Evolutionary conservation across 2,329 filamentous ascomycete genomes (phyloP).

Genomic region (Byssothecium circinans): DNA sequence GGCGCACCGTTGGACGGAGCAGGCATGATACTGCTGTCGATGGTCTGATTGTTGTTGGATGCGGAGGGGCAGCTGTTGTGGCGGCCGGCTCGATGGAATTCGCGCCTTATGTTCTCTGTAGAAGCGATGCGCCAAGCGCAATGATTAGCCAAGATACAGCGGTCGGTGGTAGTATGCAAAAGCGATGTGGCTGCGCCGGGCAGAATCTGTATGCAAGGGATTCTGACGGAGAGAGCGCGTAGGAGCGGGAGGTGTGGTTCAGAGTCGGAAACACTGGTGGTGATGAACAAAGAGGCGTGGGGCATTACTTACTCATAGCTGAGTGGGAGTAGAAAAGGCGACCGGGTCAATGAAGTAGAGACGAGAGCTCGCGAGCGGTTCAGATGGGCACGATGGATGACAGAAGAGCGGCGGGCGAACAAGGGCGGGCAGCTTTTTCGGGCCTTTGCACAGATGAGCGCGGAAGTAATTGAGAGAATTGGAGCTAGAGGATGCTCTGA

Average conservation of each 20-base stretch:
- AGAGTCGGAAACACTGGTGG: no score
- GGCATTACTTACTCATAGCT: not conserved
- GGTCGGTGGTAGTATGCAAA: constrained; percentile 1
- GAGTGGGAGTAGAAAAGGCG: not conserved
- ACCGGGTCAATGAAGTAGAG: not conserved
- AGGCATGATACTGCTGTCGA: constrained; percentile 19
- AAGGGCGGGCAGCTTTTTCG: no score
- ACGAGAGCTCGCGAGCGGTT: not conserved
- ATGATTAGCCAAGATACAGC: constrained; percentile 28
- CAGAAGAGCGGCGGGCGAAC: no score
- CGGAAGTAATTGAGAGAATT: no score
- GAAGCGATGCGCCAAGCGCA: constrained; percentile 20
- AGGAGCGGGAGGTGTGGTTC: not conserved
- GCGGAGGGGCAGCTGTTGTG: constrained; percentile 15
- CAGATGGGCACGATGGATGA: not conserved
- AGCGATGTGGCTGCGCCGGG: constrained; percentile 22
- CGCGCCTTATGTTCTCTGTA: constrained; percentile 36
- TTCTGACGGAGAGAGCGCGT: not conserved
- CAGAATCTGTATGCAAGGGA: constrained; percentile 4
- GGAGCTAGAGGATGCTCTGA: no score
- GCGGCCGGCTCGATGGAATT: constrained; percentile 37
- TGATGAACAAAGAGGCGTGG: not conserved
- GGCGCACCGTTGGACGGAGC: constrained; percentile 29
- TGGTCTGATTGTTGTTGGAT: constrained; percentile 5
- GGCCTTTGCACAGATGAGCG: no score